Percentiles rank a stretch among this genome's conserved stretches.
phyloP scores from a whole-genome alignment of 2,329 filamentous ascomycete genomes.

The Coniella vitis region DNA sequence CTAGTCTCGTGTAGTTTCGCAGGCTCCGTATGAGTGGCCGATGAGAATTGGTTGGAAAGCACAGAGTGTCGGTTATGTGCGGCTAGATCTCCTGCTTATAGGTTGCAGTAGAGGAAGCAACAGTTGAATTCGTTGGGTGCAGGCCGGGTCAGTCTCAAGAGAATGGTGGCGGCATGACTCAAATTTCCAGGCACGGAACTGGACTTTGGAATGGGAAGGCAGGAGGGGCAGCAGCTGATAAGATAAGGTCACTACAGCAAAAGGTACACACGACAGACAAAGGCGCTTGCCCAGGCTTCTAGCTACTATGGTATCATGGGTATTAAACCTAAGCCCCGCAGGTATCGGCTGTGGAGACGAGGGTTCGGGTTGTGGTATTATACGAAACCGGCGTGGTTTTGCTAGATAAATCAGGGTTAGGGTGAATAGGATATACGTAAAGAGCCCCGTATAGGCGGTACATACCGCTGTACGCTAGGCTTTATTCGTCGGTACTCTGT shows the following conservation, averaged over 20 bases:
- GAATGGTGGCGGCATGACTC: slow-evolving; percentile 9
- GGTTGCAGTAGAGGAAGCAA: neutral
- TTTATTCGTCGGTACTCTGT: too few species aligned
- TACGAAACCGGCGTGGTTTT: too few species aligned
- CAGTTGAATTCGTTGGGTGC: neutral
- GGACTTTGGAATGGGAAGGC: neutral
- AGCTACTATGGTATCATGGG: too few species aligned
- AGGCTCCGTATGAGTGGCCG: neutral
- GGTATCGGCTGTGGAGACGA: too few species aligned
- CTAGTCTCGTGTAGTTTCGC: neutral
- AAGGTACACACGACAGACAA: too few species aligned
- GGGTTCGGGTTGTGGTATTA: neutral
- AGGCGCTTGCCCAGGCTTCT: too few species aligned
- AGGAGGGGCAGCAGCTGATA: slow-evolving; percentile 12
- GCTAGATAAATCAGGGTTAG: neutral
- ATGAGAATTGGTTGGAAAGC: neutral
- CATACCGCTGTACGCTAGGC: too few species aligned
- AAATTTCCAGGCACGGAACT: slow-evolving; percentile 11
- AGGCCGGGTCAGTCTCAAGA: neutral
- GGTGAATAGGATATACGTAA: too few species aligned
- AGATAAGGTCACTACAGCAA: too few species aligned
- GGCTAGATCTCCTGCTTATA: neutral
- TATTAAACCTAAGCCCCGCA: too few species aligned
- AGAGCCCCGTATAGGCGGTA: too few species aligned
- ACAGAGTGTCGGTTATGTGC: too few species aligned